Conservation (phyloP, 441 rosid species). For the Euphorbia celastroides region DNA sequence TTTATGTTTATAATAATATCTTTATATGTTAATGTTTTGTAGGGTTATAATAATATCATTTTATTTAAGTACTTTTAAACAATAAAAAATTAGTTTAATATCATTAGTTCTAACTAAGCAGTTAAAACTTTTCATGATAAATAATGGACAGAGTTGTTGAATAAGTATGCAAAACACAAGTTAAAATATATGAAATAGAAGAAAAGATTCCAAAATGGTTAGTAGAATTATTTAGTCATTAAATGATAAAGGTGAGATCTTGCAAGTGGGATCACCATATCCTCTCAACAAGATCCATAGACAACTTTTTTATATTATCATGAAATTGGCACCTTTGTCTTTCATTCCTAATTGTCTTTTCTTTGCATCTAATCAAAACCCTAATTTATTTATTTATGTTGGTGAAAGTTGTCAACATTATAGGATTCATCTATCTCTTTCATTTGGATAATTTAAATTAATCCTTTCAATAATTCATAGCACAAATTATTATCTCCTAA, state of each 20-base stretch:
- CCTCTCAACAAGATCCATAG: conserved; percentile 5
- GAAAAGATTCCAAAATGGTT: background rate
- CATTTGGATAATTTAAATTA: conserved; percentile 10
- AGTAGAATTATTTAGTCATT: background rate
- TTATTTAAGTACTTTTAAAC: too few species aligned
- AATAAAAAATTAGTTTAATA: too few species aligned
- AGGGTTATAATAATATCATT: too few species aligned
- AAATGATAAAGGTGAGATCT: conserved; percentile 5
- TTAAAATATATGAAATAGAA: background rate
- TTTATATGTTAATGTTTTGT: too few species aligned
- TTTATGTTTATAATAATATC: too few species aligned
- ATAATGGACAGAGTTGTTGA: too few species aligned
- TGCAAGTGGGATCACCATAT: conserved; percentile 17
- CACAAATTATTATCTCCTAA: background rate
- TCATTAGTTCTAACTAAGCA: too few species aligned
- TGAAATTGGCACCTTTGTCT: conserved; percentile 14
- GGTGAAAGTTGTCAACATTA: background rate
- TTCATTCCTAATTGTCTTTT: conserved; percentile 12
- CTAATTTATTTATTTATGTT: background rate
- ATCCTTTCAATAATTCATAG: background rate
- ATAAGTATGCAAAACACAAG: background rate
- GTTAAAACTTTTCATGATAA: too few species aligned
- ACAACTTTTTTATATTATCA: conserved; percentile 3
- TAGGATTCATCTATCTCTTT: background rate
- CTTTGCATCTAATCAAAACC: background rate